Evolutionary conservation across 2,329 filamentous ascomycete species (phyloP), one percentile per base, ranked within the genome.

Genomic region (Sarocladium brachiariae): DNA sequence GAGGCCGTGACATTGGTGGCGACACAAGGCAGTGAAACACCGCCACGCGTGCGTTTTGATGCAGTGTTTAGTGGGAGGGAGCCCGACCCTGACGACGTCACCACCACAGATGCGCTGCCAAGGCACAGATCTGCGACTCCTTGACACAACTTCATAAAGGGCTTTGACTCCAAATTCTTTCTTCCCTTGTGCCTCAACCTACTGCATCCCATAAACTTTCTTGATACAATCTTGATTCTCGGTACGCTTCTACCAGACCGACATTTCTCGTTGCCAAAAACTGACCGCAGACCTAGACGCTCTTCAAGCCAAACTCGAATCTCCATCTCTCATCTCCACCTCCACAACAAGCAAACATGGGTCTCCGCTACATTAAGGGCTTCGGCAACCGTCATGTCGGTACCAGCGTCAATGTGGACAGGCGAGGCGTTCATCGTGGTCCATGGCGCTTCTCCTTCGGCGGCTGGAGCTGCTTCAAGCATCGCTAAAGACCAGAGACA

Each of bases 391-490:
- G 70, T 30, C 73, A 74, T 57, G 71, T 77, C 55, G 75, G 75
- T 55, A 77, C 75, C 30, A 75, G 65, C 58, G 63, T 78, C 50
- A 65, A 67, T 30, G 71, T 70, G 18, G 67, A 72, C 59, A 67
- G 66, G 10, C 63, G 73, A 54, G 75, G 75, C 41, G 62, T 77
- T 7, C 71, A 67, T 47, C 69, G 72, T 10, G 75, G 75, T 2
- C 73, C 74, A 2, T 78, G 74, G 72, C 66, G 75, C 38, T 72
- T 78, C 59, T 71, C 70, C 47, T 63, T 76, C 37, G 71, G 73
- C 53, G 69, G 65, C 39, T 76, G 75, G 60, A 74, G 68, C 66
- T 78, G 75, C 64, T 78, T 78, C 68, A 72, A 65, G 51, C 57
- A 54, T 41, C 49, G 38, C 37, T 50, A 34, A 33, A 16, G 16